Evolutionary conservation across 2,329 filamentous ascomycete genomes (phyloP).

Genomic region (Aspergillus neoniger): DNA sequence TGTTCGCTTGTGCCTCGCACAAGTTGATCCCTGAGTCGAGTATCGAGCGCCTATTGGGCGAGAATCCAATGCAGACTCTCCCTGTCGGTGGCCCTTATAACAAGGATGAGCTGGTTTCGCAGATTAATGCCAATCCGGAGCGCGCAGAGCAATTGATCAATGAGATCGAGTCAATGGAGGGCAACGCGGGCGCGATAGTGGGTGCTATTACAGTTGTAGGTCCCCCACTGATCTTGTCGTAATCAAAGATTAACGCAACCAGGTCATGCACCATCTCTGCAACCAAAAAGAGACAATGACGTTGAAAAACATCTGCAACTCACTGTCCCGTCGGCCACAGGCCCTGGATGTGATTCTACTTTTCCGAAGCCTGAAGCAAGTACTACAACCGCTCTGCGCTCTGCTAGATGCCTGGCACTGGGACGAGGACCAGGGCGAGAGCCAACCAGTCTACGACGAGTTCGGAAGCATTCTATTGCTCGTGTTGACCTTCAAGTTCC

Average conservation of each 20-base stretch:
- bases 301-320: conserved; percentile 61
- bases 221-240: background rate
- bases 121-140: conserved; percentile 75
- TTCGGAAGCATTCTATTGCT: conserved; percentile 64
- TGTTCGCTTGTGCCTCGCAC: conserved; percentile 87
- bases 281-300: conserved; percentile 64
- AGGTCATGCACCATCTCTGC: conserved; percentile 59
- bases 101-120: conserved; percentile 75
- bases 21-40: conserved; percentile 76
- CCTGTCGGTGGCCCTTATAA: conserved; percentile 65
- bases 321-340: conserved; percentile 57
- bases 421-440: conserved; percentile 65
- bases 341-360: conserved; percentile 62
- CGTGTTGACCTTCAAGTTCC: conserved; percentile 58
- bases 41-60: conserved; percentile 78
- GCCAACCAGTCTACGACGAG: conserved; percentile 66
- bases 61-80: conserved; percentile 77
- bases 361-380: conserved; percentile 58
- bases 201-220: conserved; percentile 72
- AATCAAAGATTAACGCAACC: conserved; percentile 10
- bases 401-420: conserved; percentile 65
- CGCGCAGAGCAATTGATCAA: conserved; percentile 74
- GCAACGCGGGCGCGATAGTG: conserved; percentile 84
- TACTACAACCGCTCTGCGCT: conserved; percentile 60
- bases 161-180: conserved; percentile 86